A percentile compares a stretch with the other conserved stretches of the same genome.
These are phyloP conservation scores for Curvularia hawaiiensis DNA, from an alignment of 2,329 filamentous ascomycete species.

Conservation along the genomic window DNA sequence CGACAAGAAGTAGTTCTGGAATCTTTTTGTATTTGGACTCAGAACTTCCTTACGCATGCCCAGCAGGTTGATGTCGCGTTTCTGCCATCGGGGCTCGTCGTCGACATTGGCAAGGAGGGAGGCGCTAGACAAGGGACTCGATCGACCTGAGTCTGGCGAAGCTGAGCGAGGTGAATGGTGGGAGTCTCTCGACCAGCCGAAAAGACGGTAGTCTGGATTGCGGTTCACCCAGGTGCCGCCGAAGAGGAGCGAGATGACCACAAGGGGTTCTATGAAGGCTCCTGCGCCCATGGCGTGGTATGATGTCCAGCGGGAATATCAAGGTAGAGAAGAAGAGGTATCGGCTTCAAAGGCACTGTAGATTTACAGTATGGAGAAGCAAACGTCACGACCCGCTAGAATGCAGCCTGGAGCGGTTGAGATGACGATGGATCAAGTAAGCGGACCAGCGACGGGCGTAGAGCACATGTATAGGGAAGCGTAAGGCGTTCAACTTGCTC, in stretches of 20 bases:
- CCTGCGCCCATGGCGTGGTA: slow-evolving; percentile 57
- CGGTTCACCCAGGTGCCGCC: slow-evolving; percentile 68
- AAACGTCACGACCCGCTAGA: neutral
- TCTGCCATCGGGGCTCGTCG: slow-evolving; percentile 53
- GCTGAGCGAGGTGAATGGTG: slow-evolving; percentile 36
- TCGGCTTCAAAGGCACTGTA: neutral
- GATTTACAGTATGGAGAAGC: neutral
- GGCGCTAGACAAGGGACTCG: slow-evolving; percentile 49
- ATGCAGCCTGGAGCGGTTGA: slow-evolving; percentile 1
- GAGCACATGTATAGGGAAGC: neutral
- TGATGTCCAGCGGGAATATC: neutral
- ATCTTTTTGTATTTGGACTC: slow-evolving; percentile 66
- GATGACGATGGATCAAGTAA: slow-evolving; percentile 1
- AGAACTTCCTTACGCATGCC: slow-evolving; percentile 55
- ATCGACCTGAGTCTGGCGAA: slow-evolving; percentile 51
- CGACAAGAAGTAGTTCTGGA: slow-evolving; percentile 65
- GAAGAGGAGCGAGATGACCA: slow-evolving; percentile 64
- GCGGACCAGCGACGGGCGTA: slow-evolving; percentile 1
- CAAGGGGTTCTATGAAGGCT: slow-evolving; percentile 64
- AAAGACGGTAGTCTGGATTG: slow-evolving; percentile 48
- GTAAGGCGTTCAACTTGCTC: neutral
- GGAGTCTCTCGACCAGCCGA: slow-evolving; percentile 33
- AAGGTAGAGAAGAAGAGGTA: neutral
- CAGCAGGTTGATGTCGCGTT: slow-evolving; percentile 55
- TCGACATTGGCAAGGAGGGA: slow-evolving; percentile 51